Percentiles rank a stretch among this genome's conserved stretches.
Conservation (phyloP, 176 grass and related monocot species). For the Musa itinerans region DNA sequence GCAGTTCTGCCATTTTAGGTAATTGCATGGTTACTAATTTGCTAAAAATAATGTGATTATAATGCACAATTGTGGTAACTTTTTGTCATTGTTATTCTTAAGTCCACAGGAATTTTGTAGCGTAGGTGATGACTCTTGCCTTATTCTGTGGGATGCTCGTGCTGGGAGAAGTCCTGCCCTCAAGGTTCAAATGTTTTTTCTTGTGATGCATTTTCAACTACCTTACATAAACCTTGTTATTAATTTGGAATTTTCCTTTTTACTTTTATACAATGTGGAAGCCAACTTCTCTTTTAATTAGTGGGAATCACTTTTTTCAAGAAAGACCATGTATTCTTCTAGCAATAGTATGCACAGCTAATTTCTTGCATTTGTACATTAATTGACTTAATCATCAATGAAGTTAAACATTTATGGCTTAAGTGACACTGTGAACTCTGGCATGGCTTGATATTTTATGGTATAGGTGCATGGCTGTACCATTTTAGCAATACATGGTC, state of each 20-base stretch:
- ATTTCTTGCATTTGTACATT: too few relatives aligned
- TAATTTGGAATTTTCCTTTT: neutral
- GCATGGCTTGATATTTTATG: too few relatives aligned
- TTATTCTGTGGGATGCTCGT: constrained; percentile 94
- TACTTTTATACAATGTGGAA: neutral
- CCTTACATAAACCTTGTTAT: neutral
- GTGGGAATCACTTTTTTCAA: too few relatives aligned
- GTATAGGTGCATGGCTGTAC: too few relatives aligned
- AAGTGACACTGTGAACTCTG: too few relatives aligned
- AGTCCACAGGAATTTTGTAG: constrained; percentile 97
- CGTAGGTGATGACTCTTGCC: constrained; percentile 87
- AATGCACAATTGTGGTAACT: constrained; percentile 6
- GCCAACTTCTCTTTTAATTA: neutral
- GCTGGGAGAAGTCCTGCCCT: constrained; percentile 60
- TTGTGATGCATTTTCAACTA: constrained; percentile 11
- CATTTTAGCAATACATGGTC: too few relatives aligned
- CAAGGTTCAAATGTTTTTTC: constrained; percentile 41
- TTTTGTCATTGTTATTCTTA: constrained; percentile 6
- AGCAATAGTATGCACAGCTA: too few relatives aligned
- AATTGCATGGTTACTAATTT: constrained; percentile 3
- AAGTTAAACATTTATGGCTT: too few relatives aligned
- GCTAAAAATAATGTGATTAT: neutral
- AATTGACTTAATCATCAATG: too few relatives aligned
- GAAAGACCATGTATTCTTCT: too few relatives aligned
- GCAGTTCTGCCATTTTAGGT: constrained; percentile 90